Conservation (phyloP, 257 asterid genomes). For the Salvia rosmarinus region DNA sequence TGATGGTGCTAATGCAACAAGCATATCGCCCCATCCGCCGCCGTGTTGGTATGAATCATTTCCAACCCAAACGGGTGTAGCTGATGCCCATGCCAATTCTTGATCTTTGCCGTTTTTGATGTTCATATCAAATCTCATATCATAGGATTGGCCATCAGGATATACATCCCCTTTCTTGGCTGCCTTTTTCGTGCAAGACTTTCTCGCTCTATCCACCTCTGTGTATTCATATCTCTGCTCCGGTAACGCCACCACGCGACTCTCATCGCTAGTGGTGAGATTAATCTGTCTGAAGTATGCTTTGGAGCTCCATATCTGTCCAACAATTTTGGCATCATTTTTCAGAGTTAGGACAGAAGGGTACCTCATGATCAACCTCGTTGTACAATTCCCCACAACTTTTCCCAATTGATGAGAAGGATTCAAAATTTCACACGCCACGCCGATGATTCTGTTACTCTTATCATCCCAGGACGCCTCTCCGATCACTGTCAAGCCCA, state of each 20-base stretch:
- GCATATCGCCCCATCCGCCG: not conserved
- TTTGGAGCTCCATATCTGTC: slow-evolving; percentile 60
- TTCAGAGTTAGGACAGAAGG: slow-evolving; percentile 50
- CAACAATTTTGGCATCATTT: slow-evolving; percentile 39
- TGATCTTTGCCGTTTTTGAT: not conserved
- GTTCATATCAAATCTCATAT: slow-evolving; percentile 12
- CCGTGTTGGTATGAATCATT: not conserved
- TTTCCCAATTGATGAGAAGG: slow-evolving; percentile 17
- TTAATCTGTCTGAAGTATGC: slow-evolving; percentile 44
- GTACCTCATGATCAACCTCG: slow-evolving; percentile 52
- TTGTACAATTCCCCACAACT: slow-evolving; percentile 57
- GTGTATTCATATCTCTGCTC: slow-evolving; percentile 61
- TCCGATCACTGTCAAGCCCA: slow-evolving; percentile 43
- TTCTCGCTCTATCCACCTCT: slow-evolving; percentile 40
- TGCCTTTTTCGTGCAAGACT: slow-evolving; percentile 33
- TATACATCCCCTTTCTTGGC: slow-evolving; percentile 15
- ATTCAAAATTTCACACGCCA: slow-evolving; percentile 54
- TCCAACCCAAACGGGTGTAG: not conserved
- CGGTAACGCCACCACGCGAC: slow-evolving; percentile 10
- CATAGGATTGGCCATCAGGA: not conserved
- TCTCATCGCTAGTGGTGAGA: slow-evolving; percentile 21
- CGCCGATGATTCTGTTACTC: slow-evolving; percentile 45
- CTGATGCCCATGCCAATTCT: not conserved
- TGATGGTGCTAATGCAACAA: not conserved
- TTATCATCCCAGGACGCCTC: slow-evolving; percentile 68